Percentiles rank a stretch among this genome's conserved stretches.
These are phyloP conservation scores for Yamadazyma akitaensis DNA, from an alignment of 805 yeast species.

Conservation along the genomic window DNA sequence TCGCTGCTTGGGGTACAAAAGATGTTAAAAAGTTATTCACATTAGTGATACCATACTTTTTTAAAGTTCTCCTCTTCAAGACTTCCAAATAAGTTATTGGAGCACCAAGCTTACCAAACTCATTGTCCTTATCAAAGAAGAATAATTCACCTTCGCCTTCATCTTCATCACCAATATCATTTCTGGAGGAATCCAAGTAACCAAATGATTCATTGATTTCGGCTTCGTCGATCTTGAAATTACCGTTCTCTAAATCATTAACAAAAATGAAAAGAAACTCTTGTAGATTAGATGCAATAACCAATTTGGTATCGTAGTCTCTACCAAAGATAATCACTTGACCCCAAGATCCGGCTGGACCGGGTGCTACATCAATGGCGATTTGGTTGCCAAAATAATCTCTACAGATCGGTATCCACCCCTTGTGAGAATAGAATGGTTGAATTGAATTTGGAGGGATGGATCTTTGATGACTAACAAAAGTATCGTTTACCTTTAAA, in stretches of 20 bases:
- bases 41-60: constrained; percentile 34
- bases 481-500: constrained; percentile 18
- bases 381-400: constrained; percentile 44
- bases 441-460: constrained; percentile 38
- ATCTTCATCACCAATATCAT: constrained; percentile 45
- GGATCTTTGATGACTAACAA: constrained; percentile 33
- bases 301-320: constrained; percentile 43
- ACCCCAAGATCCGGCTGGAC: constrained; percentile 38
- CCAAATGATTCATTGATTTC: constrained; percentile 32
- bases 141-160: constrained; percentile 43
- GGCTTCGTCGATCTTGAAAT: constrained; percentile 36
- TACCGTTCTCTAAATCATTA: constrained; percentile 40
- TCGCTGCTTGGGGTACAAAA: constrained; percentile 31
- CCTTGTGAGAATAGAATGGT: constrained; percentile 32
- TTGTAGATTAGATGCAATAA: constrained; percentile 34
- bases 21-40: constrained; percentile 34
- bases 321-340: constrained; percentile 44
- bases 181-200: constrained; percentile 33
- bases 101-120: constrained; percentile 27
- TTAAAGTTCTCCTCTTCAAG: constrained; percentile 40
- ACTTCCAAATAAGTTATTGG: constrained; percentile 40
- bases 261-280: constrained; percentile 39
- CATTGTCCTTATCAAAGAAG: constrained; percentile 35
- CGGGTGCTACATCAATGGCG: constrained; percentile 41
- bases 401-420: constrained; percentile 41